Evolutionary conservation across 2,329 filamentous ascomycete species (phyloP).

Genomic region (Emergomyces africanus): DNA sequence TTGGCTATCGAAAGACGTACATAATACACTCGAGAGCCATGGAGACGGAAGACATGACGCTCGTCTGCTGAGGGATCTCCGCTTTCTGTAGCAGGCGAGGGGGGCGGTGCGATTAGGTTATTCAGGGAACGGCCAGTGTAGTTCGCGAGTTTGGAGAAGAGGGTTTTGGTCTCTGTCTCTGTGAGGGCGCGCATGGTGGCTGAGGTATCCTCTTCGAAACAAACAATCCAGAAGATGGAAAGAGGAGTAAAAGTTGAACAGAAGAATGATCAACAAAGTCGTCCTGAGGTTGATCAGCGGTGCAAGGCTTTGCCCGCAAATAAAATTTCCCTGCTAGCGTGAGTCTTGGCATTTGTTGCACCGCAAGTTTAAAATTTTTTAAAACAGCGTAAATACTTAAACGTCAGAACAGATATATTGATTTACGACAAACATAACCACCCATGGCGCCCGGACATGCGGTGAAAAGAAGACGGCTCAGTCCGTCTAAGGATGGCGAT

Average conservation of each 20-base stretch:
- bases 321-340: conserved; percentile 13
- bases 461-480: conserved; percentile 39
- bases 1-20: conserved; percentile 82
- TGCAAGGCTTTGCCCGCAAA: conserved; percentile 14
- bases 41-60: conserved; percentile 74
- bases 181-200: conserved; percentile 66
- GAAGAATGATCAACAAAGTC: neutral
- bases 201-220: neutral
- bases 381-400: neutral
- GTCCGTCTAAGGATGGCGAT: conserved; percentile 31
- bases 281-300: neutral
- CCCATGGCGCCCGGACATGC: conserved; percentile 36
- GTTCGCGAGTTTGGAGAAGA: conserved; percentile 86
- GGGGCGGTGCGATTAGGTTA: conserved; percentile 64
- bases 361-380: neutral
- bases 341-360: conserved; percentile 18
- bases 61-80: conserved; percentile 51
- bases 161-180: conserved; percentile 49
- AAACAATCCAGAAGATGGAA: neutral
- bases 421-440: neutral
- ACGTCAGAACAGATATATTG: neutral
- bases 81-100: conserved; percentile 39
- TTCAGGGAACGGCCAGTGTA: conserved; percentile 83
- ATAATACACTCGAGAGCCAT: conserved; percentile 80
- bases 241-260: no score